Base-by-base conservation (phyloP, 805 yeast species). In the Wickerhamiella shivajii region DNA sequence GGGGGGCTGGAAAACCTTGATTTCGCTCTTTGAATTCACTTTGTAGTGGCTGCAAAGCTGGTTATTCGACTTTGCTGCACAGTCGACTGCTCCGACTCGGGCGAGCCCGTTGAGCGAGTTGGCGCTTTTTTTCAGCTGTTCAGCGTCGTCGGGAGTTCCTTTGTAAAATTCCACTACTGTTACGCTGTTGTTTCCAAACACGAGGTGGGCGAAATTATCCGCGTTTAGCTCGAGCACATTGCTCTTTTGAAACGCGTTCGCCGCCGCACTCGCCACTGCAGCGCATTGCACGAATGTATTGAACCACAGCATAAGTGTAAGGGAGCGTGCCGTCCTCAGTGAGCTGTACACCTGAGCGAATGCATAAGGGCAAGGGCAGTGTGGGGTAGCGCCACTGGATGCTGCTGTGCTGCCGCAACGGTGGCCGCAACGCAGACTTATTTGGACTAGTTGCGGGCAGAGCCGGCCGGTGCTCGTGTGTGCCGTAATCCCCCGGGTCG, bases 111-210 rank as follows among this genome's bases (percentile, higher is more conserved):
- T 66, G 5, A 79, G 59, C 18, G 58, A 53, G 33, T 67, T 69
- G 5, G 79, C 92, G 10, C 75, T 70, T 48, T 74, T 74, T 31
- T 62, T 59, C 53, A 64, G 77, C 2, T 70, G 71, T 3, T 77
- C 74, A 38, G 72, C 69, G n/a, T n/a, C n/a, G n/a, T n/a, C n/a
- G n/a, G n/a, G n/a, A 32, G 87, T 59, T 37, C 71, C 66, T 64
- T 85, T 83, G 53, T 80, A 85, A 61, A 85, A 87, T 63, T 81
- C 79, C 37, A 87, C 93, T 37, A 85, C 45, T 2, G 93, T 57
- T 2, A 93, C 77, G 46, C 81, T 77, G 50, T 83, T 83, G 2
- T 92, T 64, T 15, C 62, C 54, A 27, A 71, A 62, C 3, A 85
- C 71, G 31, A 74, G 77, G 36, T 68, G 66, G 40, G 75, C 71